A percentile compares a stretch with the other conserved stretches of the same genome.
Evolutionary conservation across 2,329 filamentous ascomycete genomes (phyloP).

Genomic region (Coleophoma cylindrospora): DNA sequence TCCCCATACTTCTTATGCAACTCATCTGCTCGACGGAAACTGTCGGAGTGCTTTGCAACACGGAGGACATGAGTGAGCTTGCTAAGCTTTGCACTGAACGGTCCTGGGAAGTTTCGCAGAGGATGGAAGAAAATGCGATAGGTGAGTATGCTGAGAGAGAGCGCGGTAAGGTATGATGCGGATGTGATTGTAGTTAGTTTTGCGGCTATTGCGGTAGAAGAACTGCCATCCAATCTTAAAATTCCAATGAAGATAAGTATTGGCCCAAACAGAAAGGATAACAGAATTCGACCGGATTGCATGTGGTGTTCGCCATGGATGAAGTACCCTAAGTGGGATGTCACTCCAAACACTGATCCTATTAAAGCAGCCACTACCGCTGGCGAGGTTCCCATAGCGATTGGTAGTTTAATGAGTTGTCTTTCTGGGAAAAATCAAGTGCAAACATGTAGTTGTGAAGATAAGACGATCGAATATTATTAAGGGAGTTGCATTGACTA

Average conservation of each 20-base stretch:
- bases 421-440: no score
- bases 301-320: background rate
- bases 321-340: background rate
- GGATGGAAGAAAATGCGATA: conserved; percentile 44
- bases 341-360: background rate
- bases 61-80: conserved; percentile 15
- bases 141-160: conserved; percentile 38
- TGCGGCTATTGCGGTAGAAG: background rate
- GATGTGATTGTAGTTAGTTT: background rate
- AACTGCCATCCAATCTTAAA: background rate
- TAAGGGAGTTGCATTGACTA: no score
- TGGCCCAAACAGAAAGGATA: background rate
- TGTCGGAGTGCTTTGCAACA: conserved; percentile 6
- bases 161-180: background rate
- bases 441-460: no score
- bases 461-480: no score
- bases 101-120: conserved; percentile 23
- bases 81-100: conserved; percentile 11
- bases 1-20: conserved; percentile 18
- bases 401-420: no score
- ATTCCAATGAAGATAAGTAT: background rate
- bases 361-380: no score
- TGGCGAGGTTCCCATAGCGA: no score
- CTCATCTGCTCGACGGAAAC: conserved; percentile 6
- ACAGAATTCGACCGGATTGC: background rate